Evolutionary conservation across 1,139 yeast genomes (phyloP).

Genomic region (Pichia sp.): DNA sequence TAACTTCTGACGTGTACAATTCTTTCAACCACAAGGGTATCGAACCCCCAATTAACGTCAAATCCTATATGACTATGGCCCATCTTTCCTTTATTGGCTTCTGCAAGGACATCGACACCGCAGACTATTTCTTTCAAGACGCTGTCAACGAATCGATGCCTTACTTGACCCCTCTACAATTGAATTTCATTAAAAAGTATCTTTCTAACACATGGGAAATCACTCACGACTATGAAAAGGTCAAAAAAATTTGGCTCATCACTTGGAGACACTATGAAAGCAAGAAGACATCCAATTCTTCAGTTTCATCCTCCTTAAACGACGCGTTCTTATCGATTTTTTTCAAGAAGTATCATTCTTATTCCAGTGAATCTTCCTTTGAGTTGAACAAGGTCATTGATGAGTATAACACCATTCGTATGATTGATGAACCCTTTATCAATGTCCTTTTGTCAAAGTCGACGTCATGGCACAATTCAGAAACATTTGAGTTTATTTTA

Average conservation of each 20-base stretch:
- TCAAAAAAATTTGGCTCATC: constrained; percentile 60
- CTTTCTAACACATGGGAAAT: constrained; percentile 59
- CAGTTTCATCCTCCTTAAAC: constrained; percentile 63
- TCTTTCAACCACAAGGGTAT: constrained; percentile 28
- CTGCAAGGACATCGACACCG: constrained; percentile 68
- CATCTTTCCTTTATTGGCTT: constrained; percentile 80
- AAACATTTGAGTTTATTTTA: constrained; percentile 60
- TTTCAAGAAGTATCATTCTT: constrained; percentile 54
- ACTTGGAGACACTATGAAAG: constrained; percentile 55
- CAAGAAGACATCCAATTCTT: constrained; percentile 57
- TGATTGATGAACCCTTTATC: constrained; percentile 71
- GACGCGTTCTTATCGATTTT: constrained; percentile 66
- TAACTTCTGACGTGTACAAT: constrained; percentile 37
- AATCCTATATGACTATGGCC: constrained; percentile 54
- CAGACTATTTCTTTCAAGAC: constrained; percentile 69
- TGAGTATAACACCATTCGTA: constrained; percentile 52
- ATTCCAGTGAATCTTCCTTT: constrained; percentile 53
- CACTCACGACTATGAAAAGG: constrained; percentile 54
- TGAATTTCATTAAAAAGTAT: constrained; percentile 67
- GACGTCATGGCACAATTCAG: constrained; percentile 64
- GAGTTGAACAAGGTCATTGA: constrained; percentile 57
- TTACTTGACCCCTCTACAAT: constrained; percentile 66
- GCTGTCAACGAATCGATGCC: constrained; percentile 69
- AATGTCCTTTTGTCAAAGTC: constrained; percentile 71
- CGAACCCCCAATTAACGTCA: constrained; percentile 33